Evolutionary conservation across 495 filamentous ascomycete species (phyloP).

Genomic region (Penicillium cosmopolitanum): DNA sequence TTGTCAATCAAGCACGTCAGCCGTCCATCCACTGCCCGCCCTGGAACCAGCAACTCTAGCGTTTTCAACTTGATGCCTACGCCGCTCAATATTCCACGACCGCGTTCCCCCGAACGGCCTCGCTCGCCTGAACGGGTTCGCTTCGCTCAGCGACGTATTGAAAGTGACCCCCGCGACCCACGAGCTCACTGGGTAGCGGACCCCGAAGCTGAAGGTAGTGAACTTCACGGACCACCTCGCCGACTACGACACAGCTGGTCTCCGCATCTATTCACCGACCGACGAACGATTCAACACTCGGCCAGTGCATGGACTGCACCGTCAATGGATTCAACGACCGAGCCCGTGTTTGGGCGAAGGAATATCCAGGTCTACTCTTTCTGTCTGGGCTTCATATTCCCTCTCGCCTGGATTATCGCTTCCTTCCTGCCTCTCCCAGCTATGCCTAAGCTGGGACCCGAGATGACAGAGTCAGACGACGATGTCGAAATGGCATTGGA

Average conservation of each 20-base stretch:
- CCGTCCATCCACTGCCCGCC: constrained; percentile 35
- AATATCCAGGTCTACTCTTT: constrained; percentile 89
- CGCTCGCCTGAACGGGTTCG: constrained; percentile 16
- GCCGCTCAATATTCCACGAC: constrained; percentile 29
- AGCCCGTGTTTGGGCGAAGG: constrained; percentile 61
- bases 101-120: constrained; percentile 26
- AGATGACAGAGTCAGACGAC: constrained; percentile 31
- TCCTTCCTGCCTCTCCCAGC: constrained; percentile 79
- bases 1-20: constrained; percentile 39
- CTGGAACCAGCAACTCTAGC: constrained; percentile 37
- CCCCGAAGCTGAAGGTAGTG: constrained; percentile 27
- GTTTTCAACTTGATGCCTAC: constrained; percentile 37
- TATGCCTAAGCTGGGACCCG: constrained; percentile 36
- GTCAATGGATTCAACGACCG: constrained; percentile 64
- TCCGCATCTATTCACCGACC: constrained; percentile 71
- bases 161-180: constrained; percentile 47
- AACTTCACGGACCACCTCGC: constrained; percentile 26
- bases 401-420: constrained; percentile 88
- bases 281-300: constrained; percentile 42
- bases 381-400: constrained; percentile 83
- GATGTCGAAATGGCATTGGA: constrained; percentile 51
- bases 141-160: constrained; percentile 26
- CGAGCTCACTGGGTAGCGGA: constrained; percentile 47
- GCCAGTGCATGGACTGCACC: constrained; percentile 66
- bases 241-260: constrained; percentile 63